phyloP scores from a whole-genome alignment of 169 alveolate genomes.

The Plasmodium gaboni region DNA sequence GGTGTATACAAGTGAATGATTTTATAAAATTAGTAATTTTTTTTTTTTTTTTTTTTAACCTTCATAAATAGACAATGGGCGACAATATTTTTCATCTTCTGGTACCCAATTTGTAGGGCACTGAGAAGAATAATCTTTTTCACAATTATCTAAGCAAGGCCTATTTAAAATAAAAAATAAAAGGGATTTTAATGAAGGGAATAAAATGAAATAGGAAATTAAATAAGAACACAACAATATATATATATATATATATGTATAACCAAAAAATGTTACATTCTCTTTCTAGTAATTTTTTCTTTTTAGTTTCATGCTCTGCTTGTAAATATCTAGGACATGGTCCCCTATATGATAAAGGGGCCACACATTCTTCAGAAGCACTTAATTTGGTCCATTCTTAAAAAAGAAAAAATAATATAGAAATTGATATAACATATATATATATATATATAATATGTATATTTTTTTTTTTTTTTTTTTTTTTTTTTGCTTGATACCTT shows the following conservation, averaged over 20 bases:
- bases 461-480: background rate
- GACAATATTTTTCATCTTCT: conserved; percentile 42
- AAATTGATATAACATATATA: background rate
- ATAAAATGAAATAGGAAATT: background rate
- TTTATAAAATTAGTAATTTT: background rate
- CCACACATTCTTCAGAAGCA: conserved; percentile 32
- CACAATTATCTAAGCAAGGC: conserved; percentile 57
- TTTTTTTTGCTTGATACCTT: conserved; percentile 38
- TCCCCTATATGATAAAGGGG: conserved; percentile 65
- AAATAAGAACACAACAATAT: background rate
- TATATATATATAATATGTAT: background rate
- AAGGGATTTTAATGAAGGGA: background rate
- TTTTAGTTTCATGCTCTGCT: conserved; percentile 29
- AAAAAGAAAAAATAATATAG: background rate
- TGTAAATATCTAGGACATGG: conserved; percentile 71
- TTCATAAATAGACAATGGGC: conserved; percentile 39
- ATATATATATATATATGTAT: background rate
- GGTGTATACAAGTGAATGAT: too few species aligned
- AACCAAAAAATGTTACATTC: conserved; percentile 56
- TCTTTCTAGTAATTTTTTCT: conserved; percentile 34
- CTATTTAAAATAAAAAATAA: conserved; percentile 16
- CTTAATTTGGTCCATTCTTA: conserved; percentile 55
- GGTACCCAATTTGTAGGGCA: conserved; percentile 72
- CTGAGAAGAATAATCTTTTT: conserved; percentile 57
- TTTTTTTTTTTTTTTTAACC: conserved; percentile 24